Conservation (phyloP, 192 early-diverging fungal species). For the Coemansia sp. region DNA sequence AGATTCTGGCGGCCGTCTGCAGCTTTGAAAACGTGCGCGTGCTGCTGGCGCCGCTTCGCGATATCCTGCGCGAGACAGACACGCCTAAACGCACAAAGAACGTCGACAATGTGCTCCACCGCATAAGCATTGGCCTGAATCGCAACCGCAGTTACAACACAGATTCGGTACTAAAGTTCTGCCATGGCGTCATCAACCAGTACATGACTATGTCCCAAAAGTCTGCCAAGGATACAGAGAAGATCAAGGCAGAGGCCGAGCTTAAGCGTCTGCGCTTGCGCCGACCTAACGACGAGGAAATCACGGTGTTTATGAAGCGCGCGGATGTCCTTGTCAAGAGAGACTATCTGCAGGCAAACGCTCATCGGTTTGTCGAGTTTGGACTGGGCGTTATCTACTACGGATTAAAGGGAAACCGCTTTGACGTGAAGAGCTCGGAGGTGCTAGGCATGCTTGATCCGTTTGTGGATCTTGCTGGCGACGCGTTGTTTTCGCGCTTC, state of each 20-base stretch:
- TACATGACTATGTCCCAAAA: slow-evolving; percentile 74
- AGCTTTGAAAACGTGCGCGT: slow-evolving; percentile 66
- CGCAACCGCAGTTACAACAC: slow-evolving; percentile 70
- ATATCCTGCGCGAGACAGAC: slow-evolving; percentile 82
- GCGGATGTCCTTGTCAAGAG: slow-evolving; percentile 58
- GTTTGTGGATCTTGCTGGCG: slow-evolving; percentile 78
- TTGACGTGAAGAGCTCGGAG: slow-evolving; percentile 56
- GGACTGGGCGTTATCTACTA: slow-evolving; percentile 83
- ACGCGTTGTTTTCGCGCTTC: slow-evolving; percentile 83
- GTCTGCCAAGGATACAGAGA: slow-evolving; percentile 55
- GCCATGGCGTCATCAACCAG: slow-evolving; percentile 85
- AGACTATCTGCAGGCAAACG: slow-evolving; percentile 85
- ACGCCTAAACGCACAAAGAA: slow-evolving; percentile 72
- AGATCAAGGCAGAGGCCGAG: slow-evolving; percentile 58
- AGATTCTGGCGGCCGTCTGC: slow-evolving; percentile 74
- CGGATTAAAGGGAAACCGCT: slow-evolving; percentile 64
- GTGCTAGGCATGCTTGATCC: slow-evolving; percentile 76
- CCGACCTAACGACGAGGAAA: slow-evolving; percentile 44
- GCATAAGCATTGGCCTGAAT: slow-evolving; percentile 77
- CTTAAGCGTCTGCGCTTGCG: slow-evolving; percentile 54
- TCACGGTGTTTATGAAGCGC: slow-evolving; percentile 73
- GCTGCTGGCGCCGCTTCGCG: slow-evolving; percentile 85
- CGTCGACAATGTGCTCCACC: slow-evolving; percentile 78
- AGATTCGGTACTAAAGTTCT: slow-evolving; percentile 75
- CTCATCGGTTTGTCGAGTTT: slow-evolving; percentile 91